Base-by-base conservation (phyloP, 768 basidiomycete genomes). In the Rhodosporidiobolus odoratus region DNA sequence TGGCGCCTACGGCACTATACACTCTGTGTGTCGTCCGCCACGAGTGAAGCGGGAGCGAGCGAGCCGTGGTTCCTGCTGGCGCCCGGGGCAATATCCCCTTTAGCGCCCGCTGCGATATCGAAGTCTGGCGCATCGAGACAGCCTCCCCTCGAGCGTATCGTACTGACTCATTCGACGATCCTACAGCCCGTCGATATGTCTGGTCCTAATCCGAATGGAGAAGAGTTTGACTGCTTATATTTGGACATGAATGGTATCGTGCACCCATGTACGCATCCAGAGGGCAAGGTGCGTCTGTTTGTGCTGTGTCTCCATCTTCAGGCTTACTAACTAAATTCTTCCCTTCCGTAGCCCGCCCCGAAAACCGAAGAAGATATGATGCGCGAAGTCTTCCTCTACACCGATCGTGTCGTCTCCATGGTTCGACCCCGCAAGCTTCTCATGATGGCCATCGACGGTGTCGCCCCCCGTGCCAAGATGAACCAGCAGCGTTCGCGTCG, bases 221-320 rank as follows among this genome's bases (percentile, higher is more conserved):
- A 84, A 67, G 96, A 99, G 82, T 92, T 94, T 75, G 96, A 99
- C 82, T 92, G 91, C 79, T 83, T 99, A 56, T 99, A 99, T 80
- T 84, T 99, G 52, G 95, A 99, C 79, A 98, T 99, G 96, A 99
- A 99, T 79, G 96, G 92, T 75, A 98, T 98, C 79, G 96, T 99
- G 17, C 96, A 99, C 80, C 96, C 96, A 0, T 98, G 96, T 85
- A 99, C 96, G 0, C 96, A 99, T 79, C 96, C 96, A 0, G 96
- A 98, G 81, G 95, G 94, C 77, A 94, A 90, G 84, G 91, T 87
- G 69, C 56, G 83, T 75, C 23, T 50, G 21, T 50, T n/a, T 50
- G 19, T 27, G n/a, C 19, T 54, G 19, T 48, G 23, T 38, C 17
- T 27, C 25, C 21, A 32, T 57, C 23, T 48, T 21, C 58, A 4